Percentiles rank a stretch among this genome's conserved stretches.
Conservation (phyloP, 2,329 filamentous ascomycete genomes). For the Zymoseptoria crescenta region DNA sequence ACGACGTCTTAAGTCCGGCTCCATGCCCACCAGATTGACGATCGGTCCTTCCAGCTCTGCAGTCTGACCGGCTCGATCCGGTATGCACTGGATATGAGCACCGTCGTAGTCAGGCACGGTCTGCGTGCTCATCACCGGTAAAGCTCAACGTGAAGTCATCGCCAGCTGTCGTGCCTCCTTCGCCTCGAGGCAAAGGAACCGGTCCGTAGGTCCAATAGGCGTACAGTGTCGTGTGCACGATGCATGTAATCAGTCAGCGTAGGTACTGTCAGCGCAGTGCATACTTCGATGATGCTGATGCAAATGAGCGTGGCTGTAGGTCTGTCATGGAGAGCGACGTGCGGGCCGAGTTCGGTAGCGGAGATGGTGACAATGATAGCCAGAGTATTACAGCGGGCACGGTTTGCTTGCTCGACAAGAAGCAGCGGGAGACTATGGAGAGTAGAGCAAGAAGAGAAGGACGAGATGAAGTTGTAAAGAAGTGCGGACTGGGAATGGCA, state of each 20-base stretch:
- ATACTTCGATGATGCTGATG: not conserved
- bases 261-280: not conserved
- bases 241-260: not conserved
- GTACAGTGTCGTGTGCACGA: not conserved
- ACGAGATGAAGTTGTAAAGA: not conserved
- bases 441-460: not conserved
- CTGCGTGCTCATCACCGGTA: not conserved
- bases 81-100: too few relatives aligned
- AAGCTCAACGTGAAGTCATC: not conserved
- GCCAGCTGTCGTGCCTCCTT: too few relatives aligned
- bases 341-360: not conserved
- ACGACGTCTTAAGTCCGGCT: not conserved
- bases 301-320: not conserved
- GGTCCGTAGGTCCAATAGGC: not conserved
- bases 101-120: too few relatives aligned
- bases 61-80: not conserved
- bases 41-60: not conserved
- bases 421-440: too few relatives aligned
- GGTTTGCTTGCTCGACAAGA: not conserved
- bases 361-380: not conserved
- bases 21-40: not conserved
- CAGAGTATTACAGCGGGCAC: too few relatives aligned
- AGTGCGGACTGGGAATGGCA: not conserved
- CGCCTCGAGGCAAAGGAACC: not conserved
- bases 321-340: not conserved